Conservation (phyloP, 2,329 filamentous ascomycete genomes). For the Curvularia verruculosa region DNA sequence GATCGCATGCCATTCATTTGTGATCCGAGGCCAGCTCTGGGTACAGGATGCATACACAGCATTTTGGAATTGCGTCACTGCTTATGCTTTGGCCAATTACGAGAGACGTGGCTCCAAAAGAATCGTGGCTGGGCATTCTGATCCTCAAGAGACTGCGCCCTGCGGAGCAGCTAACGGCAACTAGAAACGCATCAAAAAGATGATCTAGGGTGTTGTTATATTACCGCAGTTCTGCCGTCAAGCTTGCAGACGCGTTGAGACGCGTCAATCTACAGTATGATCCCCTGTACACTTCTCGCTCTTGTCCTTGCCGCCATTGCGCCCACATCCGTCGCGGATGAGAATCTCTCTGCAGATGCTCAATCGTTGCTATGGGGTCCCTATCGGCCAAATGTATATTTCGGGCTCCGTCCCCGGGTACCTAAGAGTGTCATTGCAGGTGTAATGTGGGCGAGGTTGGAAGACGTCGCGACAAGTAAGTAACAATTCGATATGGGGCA, state of each 20-base stretch:
- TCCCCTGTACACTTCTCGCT: constrained; percentile 27
- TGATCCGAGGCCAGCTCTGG: not conserved
- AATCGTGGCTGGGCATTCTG: constrained; percentile 7
- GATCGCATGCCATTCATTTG: constrained; percentile 18
- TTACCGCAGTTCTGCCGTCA: constrained; percentile 15
- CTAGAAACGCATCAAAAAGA: constrained; percentile 11
- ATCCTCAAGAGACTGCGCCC: constrained; percentile 11
- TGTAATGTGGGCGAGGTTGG: constrained; percentile 85
- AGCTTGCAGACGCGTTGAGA: constrained; percentile 10
- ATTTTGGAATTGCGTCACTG: constrained; percentile 12
- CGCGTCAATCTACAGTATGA: constrained; percentile 24
- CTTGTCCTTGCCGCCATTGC: constrained; percentile 24
- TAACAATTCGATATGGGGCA: constrained; percentile 13
- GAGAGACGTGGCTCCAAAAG: constrained; percentile 5
- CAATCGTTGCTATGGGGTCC: constrained; percentile 93
- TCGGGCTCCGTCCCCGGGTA: constrained; percentile 81
- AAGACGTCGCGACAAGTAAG: constrained; percentile 77
- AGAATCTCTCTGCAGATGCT: constrained; percentile 57
- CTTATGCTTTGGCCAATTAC: constrained; percentile 9
- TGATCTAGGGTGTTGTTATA: constrained; percentile 2
- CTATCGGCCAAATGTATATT: constrained; percentile 91
- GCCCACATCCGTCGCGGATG: constrained; percentile 17
- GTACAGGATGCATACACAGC: not conserved
- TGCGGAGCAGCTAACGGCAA: constrained; percentile 9
- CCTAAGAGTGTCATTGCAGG: constrained; percentile 80